Evolutionary conservation across 2,329 filamentous ascomycete species (phyloP).

Genomic region (Dothistroma pini): DNA sequence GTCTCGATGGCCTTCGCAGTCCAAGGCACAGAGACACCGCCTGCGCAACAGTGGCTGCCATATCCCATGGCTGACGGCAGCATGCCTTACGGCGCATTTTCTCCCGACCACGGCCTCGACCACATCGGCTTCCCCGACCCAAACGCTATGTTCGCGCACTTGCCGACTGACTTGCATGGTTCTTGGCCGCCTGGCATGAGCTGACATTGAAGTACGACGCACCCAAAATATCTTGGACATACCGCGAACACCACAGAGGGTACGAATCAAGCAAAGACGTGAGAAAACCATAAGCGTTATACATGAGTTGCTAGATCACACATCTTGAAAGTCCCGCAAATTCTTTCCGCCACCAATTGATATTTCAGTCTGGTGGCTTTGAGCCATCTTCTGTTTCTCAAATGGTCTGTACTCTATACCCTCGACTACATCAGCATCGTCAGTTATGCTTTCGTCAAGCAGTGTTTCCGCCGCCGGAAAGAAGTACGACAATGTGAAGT

Average conservation of each 20-base stretch:
- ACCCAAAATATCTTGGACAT: neutral
- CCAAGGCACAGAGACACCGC: conserved; percentile 9
- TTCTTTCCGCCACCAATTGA: conserved; percentile 10
- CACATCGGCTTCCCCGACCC: conserved; percentile 11
- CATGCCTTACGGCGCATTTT: conserved; percentile 11
- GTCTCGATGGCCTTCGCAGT: conserved; percentile 10
- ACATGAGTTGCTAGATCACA: conserved; percentile 3
- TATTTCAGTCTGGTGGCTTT: conserved; percentile 13
- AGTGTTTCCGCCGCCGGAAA: conserved; percentile 52
- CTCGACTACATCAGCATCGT: conserved; percentile 20
- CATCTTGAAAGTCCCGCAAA: conserved; percentile 7
- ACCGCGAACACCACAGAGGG: neutral
- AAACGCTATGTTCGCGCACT: conserved; percentile 12
- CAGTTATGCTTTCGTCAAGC: conserved; percentile 34
- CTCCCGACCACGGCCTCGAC: conserved; percentile 14
- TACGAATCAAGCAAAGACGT: neutral
- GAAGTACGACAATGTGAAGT: conserved; percentile 48
- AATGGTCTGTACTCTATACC: conserved; percentile 19
- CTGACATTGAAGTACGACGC: neutral
- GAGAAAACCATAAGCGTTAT: neutral
- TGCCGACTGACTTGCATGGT: neutral
- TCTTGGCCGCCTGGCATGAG: conserved; percentile 6
- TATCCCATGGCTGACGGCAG: conserved; percentile 10
- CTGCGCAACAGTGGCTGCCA: conserved; percentile 20
- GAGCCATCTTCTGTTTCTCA: conserved; percentile 8